A percentile compares a stretch with the other conserved stretches of the same genome.
Evolutionary conservation across 2,329 filamentous ascomycete species (phyloP).

Genomic region (Rosellinia necatrix): DNA sequence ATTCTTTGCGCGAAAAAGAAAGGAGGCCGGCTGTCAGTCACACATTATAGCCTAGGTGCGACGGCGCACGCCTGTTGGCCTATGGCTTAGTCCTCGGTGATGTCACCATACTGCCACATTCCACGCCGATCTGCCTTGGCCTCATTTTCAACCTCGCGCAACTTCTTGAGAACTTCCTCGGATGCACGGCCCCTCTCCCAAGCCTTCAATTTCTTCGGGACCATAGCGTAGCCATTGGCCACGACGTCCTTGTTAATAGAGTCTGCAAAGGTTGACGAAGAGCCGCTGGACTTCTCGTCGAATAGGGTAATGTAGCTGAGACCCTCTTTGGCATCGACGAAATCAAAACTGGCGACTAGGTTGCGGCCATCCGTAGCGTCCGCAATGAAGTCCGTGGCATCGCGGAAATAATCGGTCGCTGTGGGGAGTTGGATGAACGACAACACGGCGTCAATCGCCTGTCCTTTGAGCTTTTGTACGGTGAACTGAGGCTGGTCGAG

Average conservation of each 20-base stretch:
- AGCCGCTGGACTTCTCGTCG: slow-evolving; percentile 68
- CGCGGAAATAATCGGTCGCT: slow-evolving; percentile 78
- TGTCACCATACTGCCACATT: slow-evolving; percentile 98
- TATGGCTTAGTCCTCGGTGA: slow-evolving; percentile 76
- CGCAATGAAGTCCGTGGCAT: slow-evolving; percentile 76
- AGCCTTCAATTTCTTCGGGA: slow-evolving; percentile 85
- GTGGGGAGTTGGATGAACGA: slow-evolving; percentile 89
- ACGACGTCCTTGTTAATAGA: slow-evolving; percentile 91
- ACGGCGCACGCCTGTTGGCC: no score
- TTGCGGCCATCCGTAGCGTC: slow-evolving; percentile 75
- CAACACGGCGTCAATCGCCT: slow-evolving; percentile 84
- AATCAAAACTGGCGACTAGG: slow-evolving; percentile 90
- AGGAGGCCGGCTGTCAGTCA: no score
- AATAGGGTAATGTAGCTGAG: slow-evolving; percentile 86
- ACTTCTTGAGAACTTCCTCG: slow-evolving; percentile 69
- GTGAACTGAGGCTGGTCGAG: slow-evolving; percentile 80
- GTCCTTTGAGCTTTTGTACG: slow-evolving; percentile 78
- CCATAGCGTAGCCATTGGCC: slow-evolving; percentile 83
- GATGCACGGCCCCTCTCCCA: slow-evolving; percentile 81
- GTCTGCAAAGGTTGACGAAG: slow-evolving; percentile 61
- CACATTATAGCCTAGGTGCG: no score
- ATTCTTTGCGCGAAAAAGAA: slow-evolving; percentile 1
- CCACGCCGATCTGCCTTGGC: slow-evolving; percentile 82
- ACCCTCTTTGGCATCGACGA: slow-evolving; percentile 76
- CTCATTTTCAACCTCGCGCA: slow-evolving; percentile 74